phyloP scores from a whole-genome alignment of 2,329 filamentous ascomycete genomes.

The Sarocladium kiliense region DNA sequence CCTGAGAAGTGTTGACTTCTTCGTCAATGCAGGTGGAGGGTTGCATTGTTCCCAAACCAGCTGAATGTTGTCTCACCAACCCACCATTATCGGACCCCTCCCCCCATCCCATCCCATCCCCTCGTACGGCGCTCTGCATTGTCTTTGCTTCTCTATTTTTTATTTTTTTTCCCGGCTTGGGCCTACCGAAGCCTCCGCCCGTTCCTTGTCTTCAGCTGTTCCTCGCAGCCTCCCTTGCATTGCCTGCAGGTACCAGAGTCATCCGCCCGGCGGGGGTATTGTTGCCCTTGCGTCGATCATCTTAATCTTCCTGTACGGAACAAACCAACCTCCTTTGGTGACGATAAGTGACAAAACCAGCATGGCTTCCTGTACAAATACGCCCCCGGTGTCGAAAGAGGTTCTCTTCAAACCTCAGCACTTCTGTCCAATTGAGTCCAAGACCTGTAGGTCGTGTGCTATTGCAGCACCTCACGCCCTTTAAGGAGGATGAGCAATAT shows the following conservation, averaged over 20 bases:
- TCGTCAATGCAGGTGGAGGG: too few relatives aligned
- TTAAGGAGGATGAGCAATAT: too few relatives aligned
- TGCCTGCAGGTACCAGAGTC: slow-evolving; percentile 8
- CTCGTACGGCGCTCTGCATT: background rate
- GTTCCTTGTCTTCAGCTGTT: background rate
- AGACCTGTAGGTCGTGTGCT: too few relatives aligned
- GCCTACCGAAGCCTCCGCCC: too few relatives aligned
- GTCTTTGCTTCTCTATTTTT: background rate
- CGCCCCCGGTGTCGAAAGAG: background rate
- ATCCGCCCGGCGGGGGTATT: background rate
- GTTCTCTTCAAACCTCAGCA: too few relatives aligned
- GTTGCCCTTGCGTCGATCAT: slow-evolving; percentile 6
- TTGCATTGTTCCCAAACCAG: too few relatives aligned
- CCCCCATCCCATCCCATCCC: background rate
- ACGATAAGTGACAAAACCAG: too few relatives aligned
- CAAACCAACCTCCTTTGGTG: background rate
- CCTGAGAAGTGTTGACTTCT: too few relatives aligned
- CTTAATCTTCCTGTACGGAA: background rate
- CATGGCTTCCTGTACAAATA: too few relatives aligned
- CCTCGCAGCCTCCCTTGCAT: slow-evolving; percentile 6
- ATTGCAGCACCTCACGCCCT: too few relatives aligned
- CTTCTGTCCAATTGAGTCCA: background rate
- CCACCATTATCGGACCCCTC: background rate
- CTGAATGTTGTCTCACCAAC: background rate
- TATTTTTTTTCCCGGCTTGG: background rate